phyloP scores from a whole-genome alignment of 106 monocot species.

The Cymbidium sinense region DNA sequence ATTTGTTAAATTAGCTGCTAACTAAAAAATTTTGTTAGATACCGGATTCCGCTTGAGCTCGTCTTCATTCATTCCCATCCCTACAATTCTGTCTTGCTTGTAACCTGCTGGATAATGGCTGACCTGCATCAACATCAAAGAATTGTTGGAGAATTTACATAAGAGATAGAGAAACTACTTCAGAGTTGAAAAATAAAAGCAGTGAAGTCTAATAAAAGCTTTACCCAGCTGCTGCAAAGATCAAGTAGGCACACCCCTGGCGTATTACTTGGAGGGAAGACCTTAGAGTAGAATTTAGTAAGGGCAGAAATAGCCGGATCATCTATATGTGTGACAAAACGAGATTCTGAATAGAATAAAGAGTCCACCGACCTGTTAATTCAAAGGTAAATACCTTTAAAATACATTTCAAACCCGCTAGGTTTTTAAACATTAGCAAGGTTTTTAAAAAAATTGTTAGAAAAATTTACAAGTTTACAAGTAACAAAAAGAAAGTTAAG shows the following conservation, averaged over 20 bases:
- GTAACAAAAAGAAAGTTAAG: background rate
- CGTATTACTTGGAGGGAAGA: conserved; percentile 71
- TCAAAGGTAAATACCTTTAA: background rate
- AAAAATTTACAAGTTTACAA: background rate
- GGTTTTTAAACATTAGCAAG: background rate
- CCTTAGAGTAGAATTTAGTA: conserved; percentile 72
- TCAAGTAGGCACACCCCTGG: conserved; percentile 74
- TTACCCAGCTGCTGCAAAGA: conserved; percentile 92
- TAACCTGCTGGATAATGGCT: conserved; percentile 86
- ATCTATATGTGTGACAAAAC: conserved; percentile 96
- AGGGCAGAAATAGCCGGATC: conserved; percentile 77
- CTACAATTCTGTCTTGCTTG: conserved; percentile 80
- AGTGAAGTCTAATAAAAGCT: conserved; percentile 9
- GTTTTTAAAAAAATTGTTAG: background rate
- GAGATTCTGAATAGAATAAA: conserved; percentile 72
- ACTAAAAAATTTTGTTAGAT: conserved; percentile 3
- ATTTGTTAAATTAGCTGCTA: background rate
- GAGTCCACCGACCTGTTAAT: conserved; percentile 60
- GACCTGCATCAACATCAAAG: conserved; percentile 32
- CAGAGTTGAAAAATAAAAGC: background rate
- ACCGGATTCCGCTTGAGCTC: conserved; percentile 83
- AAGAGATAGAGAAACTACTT: background rate
- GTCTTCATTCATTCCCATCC: conserved; percentile 93
- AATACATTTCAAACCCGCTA: background rate
- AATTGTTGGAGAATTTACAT: background rate